Evolutionary conservation across 2,329 filamentous ascomycete species (phyloP).

Genomic region (Cladosporium sp.): DNA sequence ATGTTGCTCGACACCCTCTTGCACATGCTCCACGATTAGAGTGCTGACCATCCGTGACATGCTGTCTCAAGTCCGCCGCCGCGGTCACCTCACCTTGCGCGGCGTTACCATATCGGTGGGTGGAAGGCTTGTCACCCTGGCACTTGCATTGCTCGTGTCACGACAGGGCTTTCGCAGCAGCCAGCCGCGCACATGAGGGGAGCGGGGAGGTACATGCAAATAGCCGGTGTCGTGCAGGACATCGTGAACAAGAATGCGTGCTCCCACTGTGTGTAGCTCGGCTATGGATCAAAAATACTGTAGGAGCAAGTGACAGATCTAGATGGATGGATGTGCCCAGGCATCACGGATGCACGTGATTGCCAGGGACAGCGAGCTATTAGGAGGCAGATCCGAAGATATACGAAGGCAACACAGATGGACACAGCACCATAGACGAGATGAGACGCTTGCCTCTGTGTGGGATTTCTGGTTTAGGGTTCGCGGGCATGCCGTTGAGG

Average conservation of each 20-base stretch:
- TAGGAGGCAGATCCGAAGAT: constrained; percentile 1
- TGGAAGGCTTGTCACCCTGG: constrained; percentile 17
- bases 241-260: constrained; percentile 14
- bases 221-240: constrained; percentile 10
- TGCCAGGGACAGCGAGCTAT: neutral
- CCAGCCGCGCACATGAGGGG: constrained; percentile 5
- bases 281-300: neutral
- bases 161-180: constrained; percentile 10
- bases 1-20: constrained; percentile 3
- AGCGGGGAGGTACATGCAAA: constrained; percentile 5
- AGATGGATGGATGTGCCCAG: neutral
- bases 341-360: neutral
- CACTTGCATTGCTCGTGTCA: constrained; percentile 15
- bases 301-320: neutral
- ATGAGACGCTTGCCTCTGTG: neutral
- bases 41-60: constrained; percentile 18
- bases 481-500: constrained; percentile 7
- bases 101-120: constrained; percentile 11
- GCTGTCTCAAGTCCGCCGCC: constrained; percentile 18
- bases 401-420: neutral
- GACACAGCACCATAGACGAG: neutral
- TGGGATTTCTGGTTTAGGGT: neutral
- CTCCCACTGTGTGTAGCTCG: neutral
- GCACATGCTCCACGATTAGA: constrained; percentile 1
- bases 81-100: constrained; percentile 15